These are phyloP conservation scores for Kluyveromyces wickerhamii DNA, from an alignment of 805 yeast genomes.

Conservation along the genomic window DNA sequence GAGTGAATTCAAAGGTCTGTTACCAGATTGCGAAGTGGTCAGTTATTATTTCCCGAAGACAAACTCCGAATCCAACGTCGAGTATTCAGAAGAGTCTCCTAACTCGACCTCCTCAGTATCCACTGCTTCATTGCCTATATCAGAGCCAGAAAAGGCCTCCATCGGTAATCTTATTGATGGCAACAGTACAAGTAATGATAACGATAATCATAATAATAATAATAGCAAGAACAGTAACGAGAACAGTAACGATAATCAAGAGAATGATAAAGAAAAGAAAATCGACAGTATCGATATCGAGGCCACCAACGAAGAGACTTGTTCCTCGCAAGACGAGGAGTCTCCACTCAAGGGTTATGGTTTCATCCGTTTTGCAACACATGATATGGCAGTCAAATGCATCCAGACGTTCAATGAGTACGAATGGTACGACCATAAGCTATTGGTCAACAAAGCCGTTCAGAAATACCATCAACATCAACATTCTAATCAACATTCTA, in stretches of 20 bases:
- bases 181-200: no score
- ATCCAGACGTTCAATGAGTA: constrained; percentile 41
- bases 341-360: constrained; percentile 38
- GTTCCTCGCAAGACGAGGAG: constrained; percentile 11
- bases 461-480: constrained; percentile 18
- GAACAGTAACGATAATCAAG: background rate
- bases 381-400: constrained; percentile 41
- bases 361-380: constrained; percentile 42
- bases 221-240: background rate
- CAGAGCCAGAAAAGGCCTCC: no score
- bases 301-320: constrained; percentile 8
- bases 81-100: constrained; percentile 4
- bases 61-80: constrained; percentile 11
- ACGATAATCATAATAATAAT: no score
- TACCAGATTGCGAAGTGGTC: constrained; percentile 35
- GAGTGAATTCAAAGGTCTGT: constrained; percentile 36
- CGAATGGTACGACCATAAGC: constrained; percentile 27
- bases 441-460: constrained; percentile 33
- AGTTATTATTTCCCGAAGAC: constrained; percentile 28
- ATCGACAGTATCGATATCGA: constrained; percentile 5
- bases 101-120: no score
- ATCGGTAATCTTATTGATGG: no score
- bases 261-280: background rate
- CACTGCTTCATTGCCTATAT: no score
- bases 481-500: constrained; percentile 8